Evolutionary conservation across 1,139 yeast genomes (phyloP).

Genomic region (Scheffersomyces illinoinensis): DNA sequence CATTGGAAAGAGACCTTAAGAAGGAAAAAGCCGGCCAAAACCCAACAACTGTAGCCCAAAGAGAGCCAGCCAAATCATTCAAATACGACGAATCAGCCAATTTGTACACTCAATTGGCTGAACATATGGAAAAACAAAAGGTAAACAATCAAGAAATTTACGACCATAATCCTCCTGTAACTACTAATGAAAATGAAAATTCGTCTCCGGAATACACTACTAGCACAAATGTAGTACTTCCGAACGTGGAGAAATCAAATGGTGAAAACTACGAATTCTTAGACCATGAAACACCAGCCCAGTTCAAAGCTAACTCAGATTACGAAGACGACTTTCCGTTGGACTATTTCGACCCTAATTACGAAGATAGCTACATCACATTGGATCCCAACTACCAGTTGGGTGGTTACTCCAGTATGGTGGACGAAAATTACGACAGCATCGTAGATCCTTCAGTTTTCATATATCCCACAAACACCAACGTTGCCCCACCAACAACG

Average conservation of each 20-base stretch:
- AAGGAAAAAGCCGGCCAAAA: constrained; percentile 61
- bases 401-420: constrained; percentile 15
- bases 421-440: constrained; percentile 28
- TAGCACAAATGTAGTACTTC: neutral
- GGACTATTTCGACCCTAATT: constrained; percentile 51
- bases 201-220: constrained; percentile 22
- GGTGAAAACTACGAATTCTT: constrained; percentile 21
- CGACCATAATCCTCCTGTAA: constrained; percentile 2
- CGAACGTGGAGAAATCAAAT: neutral
- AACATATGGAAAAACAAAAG: constrained; percentile 43
- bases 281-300: constrained; percentile 26
- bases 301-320: constrained; percentile 21
- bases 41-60: constrained; percentile 60
- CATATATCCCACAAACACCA: constrained; percentile 9
- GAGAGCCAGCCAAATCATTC: constrained; percentile 67
- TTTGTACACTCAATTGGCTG: constrained; percentile 49
- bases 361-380: constrained; percentile 32
- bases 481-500: neutral
- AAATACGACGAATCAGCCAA: constrained; percentile 50
- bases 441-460: constrained; percentile 31
- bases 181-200: constrained; percentile 6
- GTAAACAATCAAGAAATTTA: constrained; percentile 9
- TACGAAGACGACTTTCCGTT: constrained; percentile 68
- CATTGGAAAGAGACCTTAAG: constrained; percentile 87
- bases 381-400: constrained; percentile 32